Evolutionary conservation across 2,329 filamentous ascomycete species (phyloP), one percentile per base, ranked within the genome.

Genomic region (Hortaea sp.): DNA sequence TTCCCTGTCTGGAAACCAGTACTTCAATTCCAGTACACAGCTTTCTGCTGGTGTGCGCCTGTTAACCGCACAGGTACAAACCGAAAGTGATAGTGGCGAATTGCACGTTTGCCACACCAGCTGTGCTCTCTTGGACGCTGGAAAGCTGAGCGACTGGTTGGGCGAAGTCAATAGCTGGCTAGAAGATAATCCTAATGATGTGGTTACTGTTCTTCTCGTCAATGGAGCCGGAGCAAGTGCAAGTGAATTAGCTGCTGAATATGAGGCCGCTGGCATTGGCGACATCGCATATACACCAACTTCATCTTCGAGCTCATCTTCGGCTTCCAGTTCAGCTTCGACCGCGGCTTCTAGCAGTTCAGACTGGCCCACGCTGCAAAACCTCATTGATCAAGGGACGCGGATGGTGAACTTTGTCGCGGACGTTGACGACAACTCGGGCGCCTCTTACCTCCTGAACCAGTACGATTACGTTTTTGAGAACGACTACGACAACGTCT

Each of bases 191-290:
- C 73, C 79, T 4, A 80, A 83, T 67, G 85, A 89, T 27, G 84
- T 89, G 12, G 79, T 89, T 20, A 89, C 85, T 4, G 61, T 89
- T 10, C 65, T 89, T 27, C 69, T 88, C 38, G 84, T 87, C 56
- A 88, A 88, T 69, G 77, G 78, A 3, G 81, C 84, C 63, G 66
- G 73, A 41, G 74, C 76, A 20, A 63, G 71, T 1, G 74, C 77
- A 5, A 62, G 73, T 0, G 70, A 76, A 5, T 76, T 86, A 38
- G 75, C 72, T 44, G 53, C 65, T 3, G 69, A 71, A 39, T 84
- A 80, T 47, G 66, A 77, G 45, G 58, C 69, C 5, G 75, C 82
- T 2, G 77, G 80, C 40, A 75, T 89, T 54, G 71, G 73, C 43
- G 65, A 70, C 12, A 76, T 83, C 55, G 79, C 78, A 34, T 88